These are phyloP conservation scores for Candida oleophila DNA, from an alignment of 805 yeast species.

Conservation along the genomic window DNA sequence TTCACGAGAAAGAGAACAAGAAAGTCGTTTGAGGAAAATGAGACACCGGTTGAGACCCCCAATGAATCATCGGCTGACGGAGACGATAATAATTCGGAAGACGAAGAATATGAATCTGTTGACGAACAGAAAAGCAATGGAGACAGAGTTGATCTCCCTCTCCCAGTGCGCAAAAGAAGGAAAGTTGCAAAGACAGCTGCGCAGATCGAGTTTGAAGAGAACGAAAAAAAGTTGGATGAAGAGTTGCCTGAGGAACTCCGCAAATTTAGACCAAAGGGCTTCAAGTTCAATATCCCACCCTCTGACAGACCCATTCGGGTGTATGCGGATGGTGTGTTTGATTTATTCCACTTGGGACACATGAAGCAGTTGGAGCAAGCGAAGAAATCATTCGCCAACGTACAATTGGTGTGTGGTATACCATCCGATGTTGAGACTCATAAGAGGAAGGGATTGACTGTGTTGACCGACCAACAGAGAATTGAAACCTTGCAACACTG, in stretches of 20 bases:
- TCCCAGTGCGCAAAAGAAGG: conserved; percentile 14
- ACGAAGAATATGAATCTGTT: background rate
- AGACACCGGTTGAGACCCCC: too few species aligned
- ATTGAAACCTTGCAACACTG: conserved; percentile 91
- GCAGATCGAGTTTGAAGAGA: conserved; percentile 34
- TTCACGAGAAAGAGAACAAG: conserved; percentile 26
- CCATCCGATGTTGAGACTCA: conserved; percentile 92
- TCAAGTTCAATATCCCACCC: conserved; percentile 78
- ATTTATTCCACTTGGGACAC: conserved; percentile 93
- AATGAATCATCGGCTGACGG: conserved; percentile 16
- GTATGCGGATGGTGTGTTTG: conserved; percentile 99
- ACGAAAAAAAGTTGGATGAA: conserved; percentile 62
- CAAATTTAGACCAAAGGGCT: conserved; percentile 80
- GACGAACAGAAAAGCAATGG: background rate
- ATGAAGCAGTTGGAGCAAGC: conserved; percentile 98
- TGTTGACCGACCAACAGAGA: conserved; percentile 81
- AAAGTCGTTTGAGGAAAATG: conserved; percentile 12
- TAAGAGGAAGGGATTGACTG: conserved; percentile 89
- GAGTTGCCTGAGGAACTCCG: conserved; percentile 67
- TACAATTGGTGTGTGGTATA: conserved; percentile 82
- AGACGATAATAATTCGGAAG: conserved; percentile 10
- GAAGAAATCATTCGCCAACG: conserved; percentile 85
- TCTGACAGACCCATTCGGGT: conserved; percentile 81
- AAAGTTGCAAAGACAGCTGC: conserved; percentile 25
- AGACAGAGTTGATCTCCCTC: too few species aligned